phyloP scores from a whole-genome alignment of 805 yeast genomes.

The Barnettozyma siamensis region DNA sequence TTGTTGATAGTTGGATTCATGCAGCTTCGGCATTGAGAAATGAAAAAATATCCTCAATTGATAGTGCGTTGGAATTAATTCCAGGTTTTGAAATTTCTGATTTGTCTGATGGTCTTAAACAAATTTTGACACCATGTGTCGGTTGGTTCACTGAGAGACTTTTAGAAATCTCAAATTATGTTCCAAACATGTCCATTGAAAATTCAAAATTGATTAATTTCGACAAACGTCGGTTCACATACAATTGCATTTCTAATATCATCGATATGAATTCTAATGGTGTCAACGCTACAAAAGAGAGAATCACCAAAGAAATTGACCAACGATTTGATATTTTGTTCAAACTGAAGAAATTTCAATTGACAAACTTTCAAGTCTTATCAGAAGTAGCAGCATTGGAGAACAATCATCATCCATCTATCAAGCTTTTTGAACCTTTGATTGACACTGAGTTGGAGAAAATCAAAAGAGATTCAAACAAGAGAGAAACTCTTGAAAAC shows the following conservation, averaged over 20 bases:
- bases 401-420: constrained; percentile 32
- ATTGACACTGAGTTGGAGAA: constrained; percentile 47
- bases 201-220: constrained; percentile 69
- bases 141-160: constrained; percentile 88
- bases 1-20: constrained; percentile 61
- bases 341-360: constrained; percentile 29
- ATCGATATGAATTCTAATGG: constrained; percentile 34
- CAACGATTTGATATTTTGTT: constrained; percentile 48
- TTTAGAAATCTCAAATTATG: constrained; percentile 65
- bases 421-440: constrained; percentile 40
- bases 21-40: constrained; percentile 31
- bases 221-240: constrained; percentile 72
- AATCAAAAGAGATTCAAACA: constrained; percentile 44
- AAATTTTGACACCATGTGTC: constrained; percentile 71
- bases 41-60: constrained; percentile 25
- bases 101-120: constrained; percentile 25
- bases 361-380: constrained; percentile 30
- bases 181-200: constrained; percentile 71
- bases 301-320: not conserved
- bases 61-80: constrained; percentile 27
- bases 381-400: constrained; percentile 42
- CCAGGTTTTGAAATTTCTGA: constrained; percentile 32
- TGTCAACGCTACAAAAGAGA: constrained; percentile 23
- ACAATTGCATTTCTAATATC: constrained; percentile 53
- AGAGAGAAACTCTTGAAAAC: constrained; percentile 32